Evolutionary conservation across 192 early-diverging fungal genomes (phyloP).

Genomic region (Podila epicladia): DNA sequence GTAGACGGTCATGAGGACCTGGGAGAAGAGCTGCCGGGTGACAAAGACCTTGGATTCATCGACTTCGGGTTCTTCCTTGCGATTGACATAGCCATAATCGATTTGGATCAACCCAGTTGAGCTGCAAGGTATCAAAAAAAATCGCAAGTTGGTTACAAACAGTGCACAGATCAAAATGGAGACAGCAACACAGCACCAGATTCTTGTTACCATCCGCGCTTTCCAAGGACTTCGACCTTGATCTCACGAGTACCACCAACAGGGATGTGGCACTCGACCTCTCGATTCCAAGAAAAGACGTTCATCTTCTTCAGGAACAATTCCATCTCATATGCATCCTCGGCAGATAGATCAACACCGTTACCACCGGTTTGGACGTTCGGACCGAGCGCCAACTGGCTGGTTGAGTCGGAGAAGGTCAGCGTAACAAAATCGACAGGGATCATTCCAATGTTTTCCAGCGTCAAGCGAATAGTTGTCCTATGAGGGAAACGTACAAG

Average conservation of each 20-base stretch:
- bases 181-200: background rate
- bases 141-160: background rate
- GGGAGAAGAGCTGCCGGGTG: slow-evolving; percentile 72
- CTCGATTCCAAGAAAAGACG: slow-evolving; percentile 65
- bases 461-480: slow-evolving; percentile 64
- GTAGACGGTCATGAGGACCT: slow-evolving; percentile 76
- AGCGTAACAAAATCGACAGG: slow-evolving; percentile 75
- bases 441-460: slow-evolving; percentile 82
- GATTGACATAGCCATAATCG: slow-evolving; percentile 71
- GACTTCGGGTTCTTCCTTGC: slow-evolving; percentile 23
- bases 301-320: slow-evolving; percentile 64
- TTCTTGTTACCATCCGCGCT: slow-evolving; percentile 67
- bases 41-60: slow-evolving; percentile 60
- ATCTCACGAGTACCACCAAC: slow-evolving; percentile 63
- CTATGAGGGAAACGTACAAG: slow-evolving; percentile 29
- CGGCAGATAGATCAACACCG: slow-evolving; percentile 62
- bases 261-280: slow-evolving; percentile 57
- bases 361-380: background rate
- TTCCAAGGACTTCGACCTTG: slow-evolving; percentile 77
- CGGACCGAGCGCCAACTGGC: slow-evolving; percentile 23
- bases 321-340: slow-evolving; percentile 83
- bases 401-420: slow-evolving; percentile 65
- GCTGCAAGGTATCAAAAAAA: slow-evolving; percentile 31
- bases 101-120: slow-evolving; percentile 75
- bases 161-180: background rate